These are phyloP conservation scores for Trichoderma sp. DNA, from an alignment of 2,329 filamentous ascomycete species.

Conservation along the genomic window DNA sequence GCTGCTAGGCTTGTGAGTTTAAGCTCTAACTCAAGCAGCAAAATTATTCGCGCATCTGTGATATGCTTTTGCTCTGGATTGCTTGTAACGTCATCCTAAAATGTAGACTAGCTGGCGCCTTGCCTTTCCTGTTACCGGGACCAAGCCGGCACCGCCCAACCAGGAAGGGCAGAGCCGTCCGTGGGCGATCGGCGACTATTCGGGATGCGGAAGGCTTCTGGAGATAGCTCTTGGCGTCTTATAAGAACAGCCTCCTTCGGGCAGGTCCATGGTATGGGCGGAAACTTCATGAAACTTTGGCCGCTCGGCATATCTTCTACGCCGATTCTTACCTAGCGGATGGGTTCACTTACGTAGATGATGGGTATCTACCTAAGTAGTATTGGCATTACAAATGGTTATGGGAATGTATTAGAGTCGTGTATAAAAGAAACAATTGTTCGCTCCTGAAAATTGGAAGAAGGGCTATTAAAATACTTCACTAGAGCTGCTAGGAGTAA, in stretches of 20 bases:
- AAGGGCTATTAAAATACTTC: not conserved
- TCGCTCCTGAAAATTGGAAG: not conserved
- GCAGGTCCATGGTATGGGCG: not conserved
- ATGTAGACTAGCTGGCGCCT: not conserved
- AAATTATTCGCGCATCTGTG: not conserved
- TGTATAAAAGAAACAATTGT: not conserved
- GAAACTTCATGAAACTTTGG: not conserved
- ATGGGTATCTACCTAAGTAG: not conserved
- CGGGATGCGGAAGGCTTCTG: not conserved
- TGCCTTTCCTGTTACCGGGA: not conserved
- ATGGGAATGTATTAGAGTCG: not conserved
- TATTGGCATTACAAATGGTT: not conserved
- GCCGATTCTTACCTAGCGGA: not conserved
- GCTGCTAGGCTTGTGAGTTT: not conserved
- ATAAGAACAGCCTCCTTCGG: not conserved
- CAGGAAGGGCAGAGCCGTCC: not conserved
- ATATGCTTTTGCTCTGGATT: not conserved
- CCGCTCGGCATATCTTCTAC: not conserved
- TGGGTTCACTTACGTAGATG: not conserved
- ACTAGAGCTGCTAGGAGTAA: not conserved
- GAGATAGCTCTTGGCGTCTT: not conserved
- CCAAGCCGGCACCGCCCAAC: not conserved
- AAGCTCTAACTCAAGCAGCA: not conserved
- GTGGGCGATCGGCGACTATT: not conserved
- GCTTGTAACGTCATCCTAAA: not conserved